phyloP scores from a whole-genome alignment of 2,329 filamentous ascomycete species.

The Fragosphaeria purpurea region DNA sequence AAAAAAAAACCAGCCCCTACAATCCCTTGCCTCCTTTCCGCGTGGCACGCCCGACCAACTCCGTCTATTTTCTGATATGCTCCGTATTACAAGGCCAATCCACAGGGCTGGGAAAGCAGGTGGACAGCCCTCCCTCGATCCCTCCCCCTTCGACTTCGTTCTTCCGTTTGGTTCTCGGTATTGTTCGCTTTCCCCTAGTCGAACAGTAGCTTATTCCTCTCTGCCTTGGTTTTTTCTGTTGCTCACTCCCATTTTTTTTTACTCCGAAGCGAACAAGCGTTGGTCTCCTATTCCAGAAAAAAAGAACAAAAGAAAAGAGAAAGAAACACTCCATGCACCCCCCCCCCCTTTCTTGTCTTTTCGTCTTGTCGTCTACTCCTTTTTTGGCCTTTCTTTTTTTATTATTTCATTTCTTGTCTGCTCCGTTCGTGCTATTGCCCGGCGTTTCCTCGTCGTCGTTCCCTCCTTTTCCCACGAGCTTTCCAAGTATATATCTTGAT shows the following conservation, averaged over 20 bases:
- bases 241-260: background rate
- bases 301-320: background rate
- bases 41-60: background rate
- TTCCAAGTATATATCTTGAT: slow-evolving; percentile 6
- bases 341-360: background rate
- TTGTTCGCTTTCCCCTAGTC: no score
- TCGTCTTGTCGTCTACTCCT: background rate
- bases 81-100: background rate
- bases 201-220: background rate
- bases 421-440: background rate
- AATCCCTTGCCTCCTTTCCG: background rate
- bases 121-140: background rate
- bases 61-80: no score
- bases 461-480: background rate
- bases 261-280: no score
- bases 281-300: background rate
- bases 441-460: background rate
- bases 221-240: background rate
- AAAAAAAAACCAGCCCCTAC: no score
- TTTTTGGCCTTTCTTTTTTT: background rate
- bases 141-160: background rate
- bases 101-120: slow-evolving; percentile 7
- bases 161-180: no score
- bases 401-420: background rate
- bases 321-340: background rate